Base-by-base conservation (phyloP, 345 rosid species). In the Cardiospermum halicacabum region DNA sequence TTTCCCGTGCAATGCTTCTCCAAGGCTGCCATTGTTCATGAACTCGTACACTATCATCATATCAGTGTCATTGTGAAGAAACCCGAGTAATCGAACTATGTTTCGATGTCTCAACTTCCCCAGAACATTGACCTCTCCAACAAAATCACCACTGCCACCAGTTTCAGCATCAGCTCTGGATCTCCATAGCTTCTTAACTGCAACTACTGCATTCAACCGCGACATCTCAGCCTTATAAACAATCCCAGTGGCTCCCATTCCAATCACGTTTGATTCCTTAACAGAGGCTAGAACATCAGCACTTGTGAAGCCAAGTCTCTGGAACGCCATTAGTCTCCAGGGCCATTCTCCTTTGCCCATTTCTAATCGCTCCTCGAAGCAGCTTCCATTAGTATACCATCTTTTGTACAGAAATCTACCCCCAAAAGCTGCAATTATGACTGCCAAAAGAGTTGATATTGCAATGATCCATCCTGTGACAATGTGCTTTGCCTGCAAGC, bases 101-200 rank as follows among this genome's bases (percentile, higher is more conserved):
- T 90, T 93, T 69, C 96, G 83, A 71, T 93, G 99, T 65, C 97
- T 78, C 22, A 94, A 72, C 81, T 85, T 90, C 48, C 97, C 99
- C 0, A 94, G 76, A 27, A 88, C 84, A 70, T 80, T 85, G 56
- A 90, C 97, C 73, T 93, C 97, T 48, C 92, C 87, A 0, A 87
- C 84, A 48, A 94, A 81, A 73, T 88, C 94, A 18, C 78, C 78
- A 18, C 81, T 83, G 58, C 73, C 72, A 56, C 84, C 94, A 7
- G 73, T 78, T 68, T 94, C 91, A 16, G 82, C 70, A 37, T 88
- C 95, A 22, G 78, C 53, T 58, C 67, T 84, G 15, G 91, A 78
- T 77, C 89, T 82, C 97, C 96, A 88, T 7, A 93, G 71, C 84
- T 87, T 94, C 68, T 94, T 94, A 25, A 94, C 95, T 13, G 97